Percentiles rank a stretch among this genome's conserved stretches.
Conservation (phyloP, 345 rosid species). For the Populus deltoides region DNA sequence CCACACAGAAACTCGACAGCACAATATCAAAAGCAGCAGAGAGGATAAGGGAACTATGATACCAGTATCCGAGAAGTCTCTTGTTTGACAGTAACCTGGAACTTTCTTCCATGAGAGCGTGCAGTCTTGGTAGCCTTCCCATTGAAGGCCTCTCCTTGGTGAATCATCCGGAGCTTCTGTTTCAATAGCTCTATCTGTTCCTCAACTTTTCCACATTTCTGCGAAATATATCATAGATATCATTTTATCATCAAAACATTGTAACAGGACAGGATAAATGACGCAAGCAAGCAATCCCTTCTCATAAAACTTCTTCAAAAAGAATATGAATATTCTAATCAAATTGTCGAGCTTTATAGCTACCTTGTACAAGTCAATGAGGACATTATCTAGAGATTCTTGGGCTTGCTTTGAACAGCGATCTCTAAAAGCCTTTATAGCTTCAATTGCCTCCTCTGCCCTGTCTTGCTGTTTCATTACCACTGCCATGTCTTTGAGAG, state of each 20-base stretch:
- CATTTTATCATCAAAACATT: not conserved
- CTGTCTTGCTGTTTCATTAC: slow-evolving; percentile 85
- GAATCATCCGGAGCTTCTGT: slow-evolving; percentile 75
- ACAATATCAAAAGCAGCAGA: not conserved
- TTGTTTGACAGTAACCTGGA: slow-evolving; percentile 88
- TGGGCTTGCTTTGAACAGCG: slow-evolving; percentile 83
- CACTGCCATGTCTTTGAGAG: slow-evolving; percentile 97
- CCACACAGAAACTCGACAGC: not conserved
- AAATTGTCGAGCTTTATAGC: not conserved
- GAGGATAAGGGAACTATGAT: not conserved
- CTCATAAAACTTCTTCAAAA: not conserved
- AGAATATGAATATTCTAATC: not conserved
- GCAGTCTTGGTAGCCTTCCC: slow-evolving; percentile 92
- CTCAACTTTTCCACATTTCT: slow-evolving; percentile 88
- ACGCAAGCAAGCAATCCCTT: not conserved
- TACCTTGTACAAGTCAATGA: slow-evolving; percentile 93
- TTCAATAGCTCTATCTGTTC: slow-evolving; percentile 79
- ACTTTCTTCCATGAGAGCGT: slow-evolving; percentile 90
- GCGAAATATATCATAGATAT: not conserved
- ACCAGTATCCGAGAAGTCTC: slow-evolving; percentile 87
- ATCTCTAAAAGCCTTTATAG: slow-evolving; percentile 73
- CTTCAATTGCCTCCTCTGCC: slow-evolving; percentile 86
- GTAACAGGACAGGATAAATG: not conserved
- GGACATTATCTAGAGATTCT: slow-evolving; percentile 89
- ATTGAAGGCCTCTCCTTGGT: slow-evolving; percentile 82